Evolutionary conservation across 768 basidiomycete species (phyloP).

Genomic region (Podaxis sp.): DNA sequence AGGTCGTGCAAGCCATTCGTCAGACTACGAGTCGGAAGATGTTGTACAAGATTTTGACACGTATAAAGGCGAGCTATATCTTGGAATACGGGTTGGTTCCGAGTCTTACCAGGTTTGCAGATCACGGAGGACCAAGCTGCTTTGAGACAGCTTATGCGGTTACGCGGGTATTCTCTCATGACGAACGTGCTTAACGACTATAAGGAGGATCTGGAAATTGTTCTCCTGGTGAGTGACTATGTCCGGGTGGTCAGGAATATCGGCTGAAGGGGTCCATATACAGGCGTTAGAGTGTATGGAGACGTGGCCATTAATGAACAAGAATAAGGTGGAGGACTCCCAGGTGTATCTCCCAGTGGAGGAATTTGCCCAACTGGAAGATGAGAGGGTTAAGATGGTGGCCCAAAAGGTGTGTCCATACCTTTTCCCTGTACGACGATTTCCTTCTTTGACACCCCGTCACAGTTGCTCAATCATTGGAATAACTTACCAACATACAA

Average conservation of each 20-base stretch:
- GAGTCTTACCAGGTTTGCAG: conserved; percentile 32
- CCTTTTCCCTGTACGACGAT: not conserved
- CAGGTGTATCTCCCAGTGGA: conserved; percentile 61
- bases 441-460: not conserved
- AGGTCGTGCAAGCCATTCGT: conserved; percentile 86
- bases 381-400: conserved; percentile 49
- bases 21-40: conserved; percentile 84
- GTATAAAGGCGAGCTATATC: conserved; percentile 61
- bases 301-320: conserved; percentile 76
- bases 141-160: conserved; percentile 79
- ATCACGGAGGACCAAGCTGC: conserved; percentile 81
- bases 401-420: conserved; percentile 56
- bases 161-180: conserved; percentile 93
- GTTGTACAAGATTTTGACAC: conserved; percentile 74
- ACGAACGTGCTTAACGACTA: conserved; percentile 82
- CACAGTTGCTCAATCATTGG: conserved; percentile 79
- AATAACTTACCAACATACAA: conserved; percentile 69
- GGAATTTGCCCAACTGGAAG: conserved; percentile 45
- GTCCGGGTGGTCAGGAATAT: conserved; percentile 36
- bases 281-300: conserved; percentile 66
- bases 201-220: conserved; percentile 61
- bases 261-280: not conserved
- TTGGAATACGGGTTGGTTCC: not conserved
- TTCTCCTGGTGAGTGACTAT: conserved; percentile 52
- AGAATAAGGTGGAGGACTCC: conserved; percentile 89